phyloP scores from a whole-genome alignment of 2,329 filamentous ascomycete species.

The Rhexocercosporidium sp. region DNA sequence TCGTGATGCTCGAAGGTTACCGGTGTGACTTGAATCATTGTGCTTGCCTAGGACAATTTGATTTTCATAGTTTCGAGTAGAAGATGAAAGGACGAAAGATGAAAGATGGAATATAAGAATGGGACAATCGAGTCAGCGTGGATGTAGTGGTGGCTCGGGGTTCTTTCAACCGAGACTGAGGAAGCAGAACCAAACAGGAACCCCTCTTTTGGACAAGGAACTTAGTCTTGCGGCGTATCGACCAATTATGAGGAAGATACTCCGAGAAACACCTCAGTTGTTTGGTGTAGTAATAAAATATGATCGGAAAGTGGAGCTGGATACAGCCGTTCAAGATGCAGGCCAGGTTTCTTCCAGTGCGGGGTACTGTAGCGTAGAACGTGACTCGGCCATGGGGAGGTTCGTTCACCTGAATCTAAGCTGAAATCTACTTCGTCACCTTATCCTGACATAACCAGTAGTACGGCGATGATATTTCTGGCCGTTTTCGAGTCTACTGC shows the following conservation, averaged over 20 bases:
- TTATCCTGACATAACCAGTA: no score
- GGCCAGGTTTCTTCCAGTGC: no score
- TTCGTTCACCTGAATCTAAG: no score
- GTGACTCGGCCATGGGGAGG: no score
- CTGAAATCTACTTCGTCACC: no score
- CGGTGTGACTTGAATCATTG: conserved; percentile 19
- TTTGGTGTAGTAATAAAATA: no score
- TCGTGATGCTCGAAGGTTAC: conserved; percentile 35
- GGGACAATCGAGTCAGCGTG: no score
- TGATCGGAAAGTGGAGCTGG: background rate
- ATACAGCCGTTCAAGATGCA: no score
- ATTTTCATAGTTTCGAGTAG: background rate
- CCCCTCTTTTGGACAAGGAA: no score
- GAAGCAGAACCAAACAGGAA: background rate
- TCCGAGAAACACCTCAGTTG: background rate
- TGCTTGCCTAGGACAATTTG: background rate
- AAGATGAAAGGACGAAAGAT: background rate
- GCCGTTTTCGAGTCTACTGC: no score
- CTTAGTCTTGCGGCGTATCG: background rate
- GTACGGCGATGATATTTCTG: no score
- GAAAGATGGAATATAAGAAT: background rate
- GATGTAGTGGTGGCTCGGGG: background rate
- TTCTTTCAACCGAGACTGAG: background rate
- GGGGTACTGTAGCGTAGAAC: no score
- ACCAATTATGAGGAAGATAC: background rate